These are phyloP conservation scores for Sporothrix pseudoabietina DNA, from an alignment of 2,329 filamentous ascomycete genomes.

Conservation along the genomic window DNA sequence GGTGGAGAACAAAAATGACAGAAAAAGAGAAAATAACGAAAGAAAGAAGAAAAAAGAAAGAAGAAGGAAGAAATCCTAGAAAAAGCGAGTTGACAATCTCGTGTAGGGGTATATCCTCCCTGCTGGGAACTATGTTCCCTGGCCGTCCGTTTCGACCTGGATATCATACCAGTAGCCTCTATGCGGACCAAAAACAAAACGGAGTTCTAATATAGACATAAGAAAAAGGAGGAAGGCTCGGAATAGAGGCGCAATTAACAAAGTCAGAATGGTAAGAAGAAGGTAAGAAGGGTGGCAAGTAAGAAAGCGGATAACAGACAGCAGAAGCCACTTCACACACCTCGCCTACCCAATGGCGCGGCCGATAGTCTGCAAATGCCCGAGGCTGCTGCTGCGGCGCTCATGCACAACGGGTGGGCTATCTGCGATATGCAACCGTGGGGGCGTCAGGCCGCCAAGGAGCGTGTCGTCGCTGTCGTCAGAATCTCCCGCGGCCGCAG, in stretches of 20 bases:
- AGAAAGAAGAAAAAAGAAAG: not conserved
- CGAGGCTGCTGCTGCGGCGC: conserved; percentile 23
- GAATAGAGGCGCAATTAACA: too few species aligned
- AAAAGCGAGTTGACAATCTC: not conserved
- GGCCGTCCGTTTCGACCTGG: not conserved
- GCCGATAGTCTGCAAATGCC: conserved; percentile 17
- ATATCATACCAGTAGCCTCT: not conserved
- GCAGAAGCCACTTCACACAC: not conserved
- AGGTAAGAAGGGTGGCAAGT: not conserved
- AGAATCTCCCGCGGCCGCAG: not conserved
- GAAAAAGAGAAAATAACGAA: not conserved
- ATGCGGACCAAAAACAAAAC: too few species aligned
- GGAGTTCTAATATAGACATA: not conserved
- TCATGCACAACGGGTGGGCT: not conserved
- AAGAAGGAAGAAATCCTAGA: not conserved
- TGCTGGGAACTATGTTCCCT: not conserved
- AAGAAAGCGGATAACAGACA: not conserved
- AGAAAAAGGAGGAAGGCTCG: not conserved
- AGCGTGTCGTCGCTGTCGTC: conserved; percentile 48
- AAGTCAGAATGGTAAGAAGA: not conserved
- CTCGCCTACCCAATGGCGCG: conserved; percentile 20
- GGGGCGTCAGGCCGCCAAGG: conserved; percentile 52
- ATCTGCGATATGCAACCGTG: conserved; percentile 41
- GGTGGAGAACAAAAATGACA: not conserved
- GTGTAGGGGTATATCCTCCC: conserved; percentile 18